phyloP scores from a whole-genome alignment of 306 rosid species.

The Medicago ruthenica region DNA sequence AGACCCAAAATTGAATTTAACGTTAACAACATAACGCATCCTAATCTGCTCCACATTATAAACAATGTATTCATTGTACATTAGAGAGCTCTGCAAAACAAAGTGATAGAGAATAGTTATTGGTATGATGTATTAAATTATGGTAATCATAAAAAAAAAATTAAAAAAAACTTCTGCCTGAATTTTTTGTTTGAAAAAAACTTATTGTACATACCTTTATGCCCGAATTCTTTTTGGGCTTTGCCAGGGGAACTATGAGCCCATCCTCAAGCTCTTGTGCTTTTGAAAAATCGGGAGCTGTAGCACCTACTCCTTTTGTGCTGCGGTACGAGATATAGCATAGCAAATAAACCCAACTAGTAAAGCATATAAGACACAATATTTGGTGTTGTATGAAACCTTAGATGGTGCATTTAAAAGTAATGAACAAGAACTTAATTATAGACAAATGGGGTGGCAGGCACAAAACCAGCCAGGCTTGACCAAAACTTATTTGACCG shows the following conservation, averaged over 20 bases:
- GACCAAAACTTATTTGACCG: neutral
- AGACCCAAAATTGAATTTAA: conserved; percentile 65
- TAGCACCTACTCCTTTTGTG: conserved; percentile 86
- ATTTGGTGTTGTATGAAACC: conserved; percentile 11
- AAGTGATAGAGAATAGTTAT: conserved; percentile 19
- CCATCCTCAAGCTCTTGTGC: conserved; percentile 71
- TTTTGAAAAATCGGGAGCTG: conserved; percentile 75
- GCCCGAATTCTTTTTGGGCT: conserved; percentile 48
- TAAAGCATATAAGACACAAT: conserved; percentile 25
- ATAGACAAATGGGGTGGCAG: neutral
- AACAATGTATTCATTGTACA: conserved; percentile 91
- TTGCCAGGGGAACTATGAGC: conserved; percentile 75
- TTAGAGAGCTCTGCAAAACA: conserved; percentile 65
- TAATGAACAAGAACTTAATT: neutral
- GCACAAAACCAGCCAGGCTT: conserved; percentile 26
- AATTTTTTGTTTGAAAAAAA: neutral
- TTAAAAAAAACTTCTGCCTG: conserved; percentile 6
- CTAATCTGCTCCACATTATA: conserved; percentile 84
- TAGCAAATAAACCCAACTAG: conserved; percentile 32
- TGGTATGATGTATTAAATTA: neutral
- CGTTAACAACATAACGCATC: conserved; percentile 86
- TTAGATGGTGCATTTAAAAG: neutral
- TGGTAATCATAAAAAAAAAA: conserved; percentile 10
- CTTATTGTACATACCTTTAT: conserved; percentile 47
- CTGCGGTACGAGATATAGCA: conserved; percentile 54